Conservation (phyloP, 73 alveolate genomes). For the Paramecium sexaurelia region DNA sequence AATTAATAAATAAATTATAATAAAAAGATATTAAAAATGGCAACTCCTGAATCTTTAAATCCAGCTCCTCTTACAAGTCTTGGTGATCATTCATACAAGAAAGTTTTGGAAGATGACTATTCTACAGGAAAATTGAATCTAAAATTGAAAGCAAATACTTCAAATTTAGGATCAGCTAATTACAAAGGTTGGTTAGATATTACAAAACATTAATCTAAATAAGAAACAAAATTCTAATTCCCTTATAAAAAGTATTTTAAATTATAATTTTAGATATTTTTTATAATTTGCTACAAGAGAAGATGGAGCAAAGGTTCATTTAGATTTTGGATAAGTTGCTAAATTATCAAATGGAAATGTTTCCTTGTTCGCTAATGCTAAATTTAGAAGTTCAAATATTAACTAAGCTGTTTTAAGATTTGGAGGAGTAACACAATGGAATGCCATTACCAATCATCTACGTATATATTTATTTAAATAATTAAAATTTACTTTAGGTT, state of each 20-base stretch:
- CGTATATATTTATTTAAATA: background rate
- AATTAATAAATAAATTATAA: background rate
- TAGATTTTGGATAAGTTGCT: slow-evolving; percentile 11
- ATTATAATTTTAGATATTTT: background rate
- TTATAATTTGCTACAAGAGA: slow-evolving; percentile 30
- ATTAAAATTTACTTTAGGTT: background rate
- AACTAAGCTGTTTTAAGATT: background rate
- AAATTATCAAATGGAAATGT: background rate
- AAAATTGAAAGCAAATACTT: background rate
- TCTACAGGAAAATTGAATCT: slow-evolving; percentile 21
- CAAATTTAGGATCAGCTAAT: background rate
- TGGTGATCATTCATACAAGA: background rate
- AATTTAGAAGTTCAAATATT: background rate
- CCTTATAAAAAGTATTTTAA: background rate
- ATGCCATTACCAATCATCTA: background rate
- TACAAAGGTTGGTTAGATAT: slow-evolving; percentile 24
- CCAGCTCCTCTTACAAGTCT: slow-evolving; percentile 29
- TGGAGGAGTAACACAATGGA: background rate
- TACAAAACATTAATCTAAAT: background rate
- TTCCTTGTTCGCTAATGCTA: slow-evolving; percentile 18
- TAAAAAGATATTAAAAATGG: background rate
- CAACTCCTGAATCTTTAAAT: slow-evolving; percentile 8
- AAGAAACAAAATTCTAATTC: slow-evolving; percentile 20
- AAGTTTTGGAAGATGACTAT: background rate
- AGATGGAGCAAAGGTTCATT: background rate